A percentile compares a stretch with the other conserved stretches of the same genome.
Evolutionary conservation across 257 asterid species (phyloP).

Genomic region (Solanum medicagineum): DNA sequence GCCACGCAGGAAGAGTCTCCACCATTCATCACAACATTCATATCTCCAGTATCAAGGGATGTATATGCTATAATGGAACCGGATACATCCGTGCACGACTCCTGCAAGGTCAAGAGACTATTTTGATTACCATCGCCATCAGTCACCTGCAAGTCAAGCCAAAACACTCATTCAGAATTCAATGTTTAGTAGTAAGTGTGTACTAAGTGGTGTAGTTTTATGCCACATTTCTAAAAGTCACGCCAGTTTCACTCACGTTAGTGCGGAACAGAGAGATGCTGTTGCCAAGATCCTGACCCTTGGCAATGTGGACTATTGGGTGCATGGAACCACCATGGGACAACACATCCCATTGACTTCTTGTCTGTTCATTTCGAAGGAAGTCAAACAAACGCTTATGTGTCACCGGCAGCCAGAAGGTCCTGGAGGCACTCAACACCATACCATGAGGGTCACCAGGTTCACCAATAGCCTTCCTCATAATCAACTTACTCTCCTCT

Average conservation of each 20-base stretch:
- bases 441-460: conserved; percentile 71
- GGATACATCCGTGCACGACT: conserved; percentile 35
- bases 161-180: background rate
- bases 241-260: conserved; percentile 39
- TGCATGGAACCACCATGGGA: conserved; percentile 58
- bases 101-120: conserved; percentile 58
- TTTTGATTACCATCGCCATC: conserved; percentile 13
- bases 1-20: conserved; percentile 52
- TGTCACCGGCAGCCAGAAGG: conserved; percentile 61
- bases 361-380: conserved; percentile 42
- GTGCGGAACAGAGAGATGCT: conserved; percentile 38
- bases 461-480: conserved; percentile 44
- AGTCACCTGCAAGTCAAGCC: conserved; percentile 26
- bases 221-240: background rate
- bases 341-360: conserved; percentile 70
- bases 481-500: conserved; percentile 45
- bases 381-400: conserved; percentile 40
- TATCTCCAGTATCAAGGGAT: conserved; percentile 34
- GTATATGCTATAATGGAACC: conserved; percentile 65
- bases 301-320: conserved; percentile 42
- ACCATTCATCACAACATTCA: conserved; percentile 48
- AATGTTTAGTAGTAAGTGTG: background rate
- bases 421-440: conserved; percentile 63
- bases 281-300: conserved; percentile 58
- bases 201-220: background rate